Evolutionary conservation across 2,329 filamentous ascomycete genomes (phyloP).

Genomic region (Incumbomyces delicatus): DNA sequence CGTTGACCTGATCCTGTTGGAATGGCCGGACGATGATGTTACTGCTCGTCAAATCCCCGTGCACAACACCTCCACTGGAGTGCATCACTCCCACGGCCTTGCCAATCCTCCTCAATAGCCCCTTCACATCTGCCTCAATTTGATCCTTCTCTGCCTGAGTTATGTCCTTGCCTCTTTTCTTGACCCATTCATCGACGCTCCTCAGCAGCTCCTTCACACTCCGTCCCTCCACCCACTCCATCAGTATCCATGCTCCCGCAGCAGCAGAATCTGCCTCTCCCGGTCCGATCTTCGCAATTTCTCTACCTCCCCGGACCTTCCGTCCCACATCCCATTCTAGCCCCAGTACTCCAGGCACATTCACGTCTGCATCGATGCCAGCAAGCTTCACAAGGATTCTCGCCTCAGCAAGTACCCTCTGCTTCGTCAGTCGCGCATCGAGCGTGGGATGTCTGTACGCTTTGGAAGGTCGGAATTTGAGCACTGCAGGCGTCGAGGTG

Average conservation of each 20-base stretch:
- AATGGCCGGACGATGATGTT: conserved; percentile 73
- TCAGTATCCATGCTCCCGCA: conserved; percentile 59
- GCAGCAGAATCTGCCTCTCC: conserved; percentile 51
- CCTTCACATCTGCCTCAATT: conserved; percentile 43
- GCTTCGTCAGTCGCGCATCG: conserved; percentile 75
- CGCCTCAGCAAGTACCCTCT: conserved; percentile 81
- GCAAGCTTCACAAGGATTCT: conserved; percentile 71
- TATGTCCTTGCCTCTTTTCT: conserved; percentile 20
- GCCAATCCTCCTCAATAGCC: conserved; percentile 62
- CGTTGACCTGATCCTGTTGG: conserved; percentile 9
- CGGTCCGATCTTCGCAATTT: conserved; percentile 33
- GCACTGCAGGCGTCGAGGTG: conserved; percentile 58
- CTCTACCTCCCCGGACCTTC: conserved; percentile 31
- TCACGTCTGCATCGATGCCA: conserved; percentile 53
- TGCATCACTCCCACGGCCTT: conserved; percentile 66
- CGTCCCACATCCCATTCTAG: conserved; percentile 41
- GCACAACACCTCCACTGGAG: conserved; percentile 73
- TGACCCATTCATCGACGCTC: conserved; percentile 50
- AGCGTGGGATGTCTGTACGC: conserved; percentile 84
- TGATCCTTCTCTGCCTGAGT: conserved; percentile 22
- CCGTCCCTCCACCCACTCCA: conserved; percentile 72
- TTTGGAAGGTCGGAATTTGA: conserved; percentile 88
- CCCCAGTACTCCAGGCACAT: conserved; percentile 72
- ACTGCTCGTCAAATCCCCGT: conserved; percentile 93
- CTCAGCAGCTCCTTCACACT: conserved; percentile 64